Evolutionary conservation across 768 basidiomycete genomes (phyloP), one percentile per base, ranked within the genome.

Genomic region (Russula earlei): DNA sequence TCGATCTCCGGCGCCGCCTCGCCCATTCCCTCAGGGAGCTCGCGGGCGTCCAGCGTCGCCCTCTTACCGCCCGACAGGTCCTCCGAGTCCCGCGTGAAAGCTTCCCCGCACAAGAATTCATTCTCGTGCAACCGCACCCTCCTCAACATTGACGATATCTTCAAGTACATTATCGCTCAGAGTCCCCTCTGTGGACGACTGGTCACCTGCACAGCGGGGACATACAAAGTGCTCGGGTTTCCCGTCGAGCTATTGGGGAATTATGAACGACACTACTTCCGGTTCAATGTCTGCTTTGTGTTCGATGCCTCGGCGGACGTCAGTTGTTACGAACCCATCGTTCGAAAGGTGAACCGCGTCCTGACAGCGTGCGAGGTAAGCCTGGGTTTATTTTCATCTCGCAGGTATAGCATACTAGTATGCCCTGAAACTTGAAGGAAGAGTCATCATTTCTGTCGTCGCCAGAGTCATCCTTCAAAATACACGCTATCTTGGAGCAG

Each of bases 231-330:
- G 53, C 85, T 96, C 47, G 95, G 95, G 1, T 92, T 94, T 65
- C 96, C 96, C 3, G 84, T 91, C 43, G 80, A 86, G 59, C 74
- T 93, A 49, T 75, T 77, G 49, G 87, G 62, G 34, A 80, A 75
- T 61, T 96, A 97, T 66, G 75, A 81, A 53, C 78, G 95, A 25
- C 87, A 93, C 65, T 91, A 87, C 68, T 94, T 96, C 69, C 78
- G 86, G 60, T 97, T 89, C 71, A 98, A 98, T 67, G 72, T 97
- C 25, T 97, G 94, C 69, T 96, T 97, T 68, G 95, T 97, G 3
- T 99, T 99, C 69, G 87, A 92, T 45, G 82, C 89, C 43, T 79
- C 80, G 24, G 91, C 91, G 11, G 93, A 96, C 68, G 73, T 97
- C 52, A 92, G 91, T 65, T 94, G 92, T 62, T 98, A 94, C 71